Base-by-base conservation (phyloP, 306 rosid species). In the Leucaena leucocephala region DNA sequence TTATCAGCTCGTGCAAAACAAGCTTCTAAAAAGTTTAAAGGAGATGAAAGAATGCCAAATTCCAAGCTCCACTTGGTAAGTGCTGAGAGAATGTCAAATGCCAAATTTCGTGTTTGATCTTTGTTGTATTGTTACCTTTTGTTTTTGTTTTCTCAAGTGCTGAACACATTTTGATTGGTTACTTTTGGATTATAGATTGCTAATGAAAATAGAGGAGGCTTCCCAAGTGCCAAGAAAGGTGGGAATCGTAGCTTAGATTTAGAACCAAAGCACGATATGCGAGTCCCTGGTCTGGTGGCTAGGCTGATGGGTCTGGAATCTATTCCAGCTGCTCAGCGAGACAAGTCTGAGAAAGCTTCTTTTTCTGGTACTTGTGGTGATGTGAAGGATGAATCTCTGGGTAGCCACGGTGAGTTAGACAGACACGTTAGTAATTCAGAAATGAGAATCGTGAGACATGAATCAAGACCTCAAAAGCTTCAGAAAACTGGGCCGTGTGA, bases 261-360 rank as follows among this genome's bases (percentile, higher is more conserved):
- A 38, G 93, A 80, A 21, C 86, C 76, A 17, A 89, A 79, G 84
- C 80, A 76, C 19, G 98, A 90, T 71, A 87, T 86, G 91, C 81
- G 89, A 75, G 87, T 84, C 44, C 98, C 98, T 0, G 72, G 97
- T 86, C 80, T 94, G 75, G 93, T 94, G 62, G 98, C 97, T 62
- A 83, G 97, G 89, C 78, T 86, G 85, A 94, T 94, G 98, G 98
- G 98, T 38, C 89, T 94, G 57, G 98, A 94, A 72, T 82, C 90
- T 43, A 86, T 92, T 87, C 98, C 98, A 11, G 65, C 87, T 7
- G 40, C 83, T 5, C 86, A 63, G 77, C 87, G 86, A 64, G 97
- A 81, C 43, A 90, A 87, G 78, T 61, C 83, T 27, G 91, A 86
- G 83, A 89, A 90, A 82, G 80, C 78, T 75, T 78, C 86, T 44